phyloP scores from a whole-genome alignment of 225 moss, liverwort and hornwort species.

The Physcomitrellopsis africana region DNA sequence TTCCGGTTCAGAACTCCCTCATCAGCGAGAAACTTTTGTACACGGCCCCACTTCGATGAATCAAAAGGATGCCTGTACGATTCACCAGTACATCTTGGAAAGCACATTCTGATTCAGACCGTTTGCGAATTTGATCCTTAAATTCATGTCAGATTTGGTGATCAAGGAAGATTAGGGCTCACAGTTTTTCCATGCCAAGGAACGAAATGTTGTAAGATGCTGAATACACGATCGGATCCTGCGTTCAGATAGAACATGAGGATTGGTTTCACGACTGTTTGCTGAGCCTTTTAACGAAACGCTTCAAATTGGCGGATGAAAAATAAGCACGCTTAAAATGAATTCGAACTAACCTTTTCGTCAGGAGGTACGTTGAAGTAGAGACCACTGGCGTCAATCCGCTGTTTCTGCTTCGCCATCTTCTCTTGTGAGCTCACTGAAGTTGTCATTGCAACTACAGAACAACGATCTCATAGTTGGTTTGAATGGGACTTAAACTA shows the following conservation, averaged over 20 bases:
- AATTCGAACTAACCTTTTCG: slow-evolving; percentile 28
- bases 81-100: neutral
- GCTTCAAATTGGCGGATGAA: neutral
- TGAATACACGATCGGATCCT: slow-evolving; percentile 70
- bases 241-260: slow-evolving; percentile 5
- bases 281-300: neutral
- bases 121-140: neutral
- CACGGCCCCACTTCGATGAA: slow-evolving; percentile 73
- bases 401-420: slow-evolving; percentile 27
- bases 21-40: slow-evolving; percentile 52
- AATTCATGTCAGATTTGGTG: neutral
- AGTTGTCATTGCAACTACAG: slow-evolving; percentile 26
- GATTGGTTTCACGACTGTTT: neutral
- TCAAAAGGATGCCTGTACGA: slow-evolving; percentile 60
- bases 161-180: slow-evolving; percentile 22
- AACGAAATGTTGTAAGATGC: slow-evolving; percentile 69
- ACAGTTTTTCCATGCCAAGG: slow-evolving; percentile 70
- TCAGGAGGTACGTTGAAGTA: slow-evolving; percentile 32
- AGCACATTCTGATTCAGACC: neutral
- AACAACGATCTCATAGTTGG: neutral
- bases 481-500: neutral
- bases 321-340: neutral
- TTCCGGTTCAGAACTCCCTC: slow-evolving; percentile 38
- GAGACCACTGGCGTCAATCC: slow-evolving; percentile 42
- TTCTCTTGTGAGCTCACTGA: slow-evolving; percentile 14